A percentile compares a stretch with the other conserved stretches of the same genome.
Conservation (phyloP, 495 filamentous ascomycete species). For the Talaromyces stipitatus region DNA sequence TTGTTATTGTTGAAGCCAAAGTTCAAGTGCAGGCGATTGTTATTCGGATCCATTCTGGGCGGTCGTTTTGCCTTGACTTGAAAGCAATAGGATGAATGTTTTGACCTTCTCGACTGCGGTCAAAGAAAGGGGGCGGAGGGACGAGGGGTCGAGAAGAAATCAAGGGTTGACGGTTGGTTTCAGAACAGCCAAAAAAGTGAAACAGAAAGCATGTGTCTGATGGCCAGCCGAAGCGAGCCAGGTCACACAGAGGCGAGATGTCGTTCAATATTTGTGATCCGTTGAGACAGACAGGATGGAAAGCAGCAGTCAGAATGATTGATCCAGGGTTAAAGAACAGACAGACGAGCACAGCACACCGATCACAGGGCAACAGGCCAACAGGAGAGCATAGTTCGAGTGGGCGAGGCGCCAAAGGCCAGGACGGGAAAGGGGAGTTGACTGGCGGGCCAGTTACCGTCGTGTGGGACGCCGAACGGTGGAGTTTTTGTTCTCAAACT, state of each 20-base stretch:
- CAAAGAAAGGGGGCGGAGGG: slow-evolving; percentile 1
- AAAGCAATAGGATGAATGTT: slow-evolving; percentile 2
- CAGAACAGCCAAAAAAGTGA: slow-evolving; percentile 3
- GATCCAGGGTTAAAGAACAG: background rate
- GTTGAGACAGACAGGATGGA: background rate
- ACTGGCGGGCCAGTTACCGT: background rate
- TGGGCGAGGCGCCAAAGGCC: background rate
- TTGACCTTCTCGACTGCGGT: background rate
- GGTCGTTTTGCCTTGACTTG: background rate
- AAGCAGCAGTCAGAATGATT: background rate
- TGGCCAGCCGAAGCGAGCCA: background rate
- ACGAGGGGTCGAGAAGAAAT: background rate
- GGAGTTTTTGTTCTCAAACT: background rate
- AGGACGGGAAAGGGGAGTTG: background rate
- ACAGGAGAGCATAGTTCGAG: background rate
- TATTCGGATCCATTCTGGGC: slow-evolving; percentile 45
- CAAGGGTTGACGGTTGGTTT: slow-evolving; percentile 7
- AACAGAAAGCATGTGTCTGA: background rate
- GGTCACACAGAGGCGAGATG: slow-evolving; percentile 4
- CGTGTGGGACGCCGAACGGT: slow-evolving; percentile 1
- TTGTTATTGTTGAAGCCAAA: slow-evolving; percentile 44
- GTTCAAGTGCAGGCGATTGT: slow-evolving; percentile 64
- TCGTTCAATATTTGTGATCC: background rate
- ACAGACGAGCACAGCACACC: slow-evolving; percentile 1
- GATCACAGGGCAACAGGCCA: background rate